These are phyloP conservation scores for Paramecium primaurelia DNA, from an alignment of 73 alveolate species.

Conservation along the genomic window DNA sequence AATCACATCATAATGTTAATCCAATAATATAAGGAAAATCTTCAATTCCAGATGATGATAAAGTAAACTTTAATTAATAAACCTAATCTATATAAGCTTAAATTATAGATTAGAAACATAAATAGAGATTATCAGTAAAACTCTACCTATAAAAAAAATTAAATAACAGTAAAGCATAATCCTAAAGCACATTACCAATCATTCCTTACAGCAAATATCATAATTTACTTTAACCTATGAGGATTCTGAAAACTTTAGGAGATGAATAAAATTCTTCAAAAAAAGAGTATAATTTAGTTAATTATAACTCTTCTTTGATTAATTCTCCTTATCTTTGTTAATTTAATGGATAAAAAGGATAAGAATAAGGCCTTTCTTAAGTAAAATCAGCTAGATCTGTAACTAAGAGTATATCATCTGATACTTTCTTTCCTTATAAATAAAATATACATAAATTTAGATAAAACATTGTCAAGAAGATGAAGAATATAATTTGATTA, in stretches of 20 bases:
- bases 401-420: not conserved
- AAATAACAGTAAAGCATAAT: not conserved
- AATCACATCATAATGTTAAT: not conserved
- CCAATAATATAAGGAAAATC: not conserved
- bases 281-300: not conserved
- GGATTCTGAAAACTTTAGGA: not conserved
- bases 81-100: not conserved
- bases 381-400: not conserved
- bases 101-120: not conserved
- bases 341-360: not conserved
- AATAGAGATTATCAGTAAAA: not conserved
- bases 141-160: not conserved
- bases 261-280: not conserved
- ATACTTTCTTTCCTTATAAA: not conserved
- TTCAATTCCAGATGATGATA: not conserved
- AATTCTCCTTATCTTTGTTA: not conserved
- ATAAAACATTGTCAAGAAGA: not conserved
- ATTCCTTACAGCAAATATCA: not conserved
- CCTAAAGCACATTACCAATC: not conserved
- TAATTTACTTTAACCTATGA: not conserved
- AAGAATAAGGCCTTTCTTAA: not conserved
- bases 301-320: not conserved
- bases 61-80: not conserved
- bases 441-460: not conserved
- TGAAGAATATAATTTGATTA: not conserved